Evolutionary conservation across 441 rosid species (phyloP).

Genomic region (Pelargonium citronellum): DNA sequence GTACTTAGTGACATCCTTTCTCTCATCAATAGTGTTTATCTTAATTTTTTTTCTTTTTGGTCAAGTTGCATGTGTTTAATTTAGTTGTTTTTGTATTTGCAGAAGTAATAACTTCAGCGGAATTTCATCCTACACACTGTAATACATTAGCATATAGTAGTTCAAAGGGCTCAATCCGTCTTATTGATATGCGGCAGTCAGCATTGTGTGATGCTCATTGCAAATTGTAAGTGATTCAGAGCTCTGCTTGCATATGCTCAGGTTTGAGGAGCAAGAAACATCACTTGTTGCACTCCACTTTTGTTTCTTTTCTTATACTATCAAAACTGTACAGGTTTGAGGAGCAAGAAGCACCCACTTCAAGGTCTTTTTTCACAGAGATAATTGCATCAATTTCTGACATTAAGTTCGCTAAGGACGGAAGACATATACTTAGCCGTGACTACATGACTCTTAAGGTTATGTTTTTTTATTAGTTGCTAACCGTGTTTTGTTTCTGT

Average conservation of each 20-base stretch:
- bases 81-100: conserved; percentile 30
- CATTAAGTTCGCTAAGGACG: conserved; percentile 82
- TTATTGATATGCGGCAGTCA: conserved; percentile 91
- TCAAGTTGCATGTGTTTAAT: not conserved
- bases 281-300: conserved; percentile 7
- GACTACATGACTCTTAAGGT: conserved; percentile 99
- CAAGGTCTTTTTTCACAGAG: conserved; percentile 95
- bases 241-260: conserved; percentile 7
- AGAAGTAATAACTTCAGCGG: conserved; percentile 99
- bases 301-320: conserved; percentile 5
- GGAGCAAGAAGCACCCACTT: conserved; percentile 86
- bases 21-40: too few relatives aligned
- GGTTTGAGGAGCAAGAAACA: too few relatives aligned
- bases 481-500: not conserved
- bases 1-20: too few relatives aligned
- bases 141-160: conserved; percentile 86
- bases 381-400: conserved; percentile 98
- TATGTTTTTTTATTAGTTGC: conserved; percentile 17
- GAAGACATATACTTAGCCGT: conserved; percentile 92
- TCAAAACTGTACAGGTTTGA: conserved; percentile 60
- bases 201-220: conserved; percentile 72
- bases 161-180: conserved; percentile 92
- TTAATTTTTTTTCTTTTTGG: too few relatives aligned
- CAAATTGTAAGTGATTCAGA: conserved; percentile 44
- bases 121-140: conserved; percentile 92